A percentile compares a stretch with the other conserved stretches of the same genome.
These are phyloP conservation scores for Dactylellina parvicollis DNA, from an alignment of 2,329 filamentous ascomycete genomes.

Conservation along the genomic window DNA sequence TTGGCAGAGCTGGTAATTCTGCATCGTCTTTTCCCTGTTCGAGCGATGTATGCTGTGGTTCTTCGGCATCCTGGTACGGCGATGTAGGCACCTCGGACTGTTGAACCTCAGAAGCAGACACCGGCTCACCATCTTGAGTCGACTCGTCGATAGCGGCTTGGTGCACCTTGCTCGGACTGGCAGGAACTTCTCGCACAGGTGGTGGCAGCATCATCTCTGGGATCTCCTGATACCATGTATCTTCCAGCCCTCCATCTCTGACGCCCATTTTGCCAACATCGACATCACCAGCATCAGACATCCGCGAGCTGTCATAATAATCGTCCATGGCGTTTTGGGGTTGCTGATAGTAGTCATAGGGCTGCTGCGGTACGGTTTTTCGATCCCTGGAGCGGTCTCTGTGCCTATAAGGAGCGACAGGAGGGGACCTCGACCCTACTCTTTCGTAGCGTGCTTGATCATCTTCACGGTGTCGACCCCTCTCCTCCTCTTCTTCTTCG, in stretches of 20 bases:
- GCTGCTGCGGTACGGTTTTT: conserved; percentile 20
- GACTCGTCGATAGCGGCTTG: background rate
- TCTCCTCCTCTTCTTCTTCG: conserved; percentile 6
- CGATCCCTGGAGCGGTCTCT: conserved; percentile 25
- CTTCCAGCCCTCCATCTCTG: conserved; percentile 31
- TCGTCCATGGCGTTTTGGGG: conserved; percentile 20
- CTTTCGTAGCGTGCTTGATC: conserved; percentile 13
- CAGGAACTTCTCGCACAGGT: conserved; percentile 39
- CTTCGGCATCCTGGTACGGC: conserved; percentile 31
- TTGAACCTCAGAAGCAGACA: background rate
- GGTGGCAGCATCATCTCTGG: conserved; percentile 40
- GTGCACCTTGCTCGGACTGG: conserved; percentile 39
- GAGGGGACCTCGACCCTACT: conserved; percentile 23
- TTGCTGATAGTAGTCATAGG: conserved; percentile 31
- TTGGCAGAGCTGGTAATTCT: no score
- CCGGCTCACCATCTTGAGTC: background rate
- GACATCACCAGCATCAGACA: conserved; percentile 47
- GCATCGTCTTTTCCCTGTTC: background rate
- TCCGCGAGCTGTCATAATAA: conserved; percentile 28
- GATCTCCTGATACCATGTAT: conserved; percentile 40
- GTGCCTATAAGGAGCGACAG: conserved; percentile 1
- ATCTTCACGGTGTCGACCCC: conserved; percentile 7
- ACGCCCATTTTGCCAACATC: conserved; percentile 36
- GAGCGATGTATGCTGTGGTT: conserved; percentile 8
- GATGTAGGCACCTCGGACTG: conserved; percentile 5